Evolutionary conservation across 495 filamentous ascomycete genomes (phyloP), one percentile per base, ranked within the genome.

Genomic region (Aspergillus carlsbadensis): DNA sequence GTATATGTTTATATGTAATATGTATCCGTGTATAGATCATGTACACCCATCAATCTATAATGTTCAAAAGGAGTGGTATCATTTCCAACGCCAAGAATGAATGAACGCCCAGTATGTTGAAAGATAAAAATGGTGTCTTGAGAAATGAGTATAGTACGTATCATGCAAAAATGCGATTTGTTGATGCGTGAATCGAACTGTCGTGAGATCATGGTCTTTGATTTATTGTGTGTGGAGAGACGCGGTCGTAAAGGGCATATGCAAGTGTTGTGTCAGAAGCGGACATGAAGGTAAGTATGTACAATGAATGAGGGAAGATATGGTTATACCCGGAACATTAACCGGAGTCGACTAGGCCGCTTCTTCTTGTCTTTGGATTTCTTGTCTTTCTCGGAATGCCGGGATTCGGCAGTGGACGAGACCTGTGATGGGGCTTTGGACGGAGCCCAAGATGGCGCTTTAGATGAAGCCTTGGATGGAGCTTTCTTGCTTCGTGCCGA

Each of bases 251-350:
- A 18, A 11, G 33, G 48, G 0, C 17, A 50, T 41, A 31, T 24
- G 47, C 20, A 14, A 15, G n/a, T 10, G 45, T 49, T 15, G 45
- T 49, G 35, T 54, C 39, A 13, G 36, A 48, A 43, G 14, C 22
- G 47, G 43, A 36, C 18, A 56, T 37, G 41, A 45, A 45, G 46
- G n/a, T n/a, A 42, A 44, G 34, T 42, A 52, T 59, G 56, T 54
- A 47, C 46, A 53, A 54, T 51, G 39, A 47, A 21, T 10, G 5
- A 26, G 26, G 13, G 40, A 21, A 11, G 15, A 14, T 20, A 15
- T 29, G 18, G 41, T 72, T 51, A 77, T 49, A 70, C 57, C 13
- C 68, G 75, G 52, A 78, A 76, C 71, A 78, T 75, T n/a, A 77
- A 56, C 31, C 74, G 71, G 41, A 78, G 54, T 13, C 65, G 67